Evolutionary conservation across 2,329 filamentous ascomycete genomes (phyloP).

Genomic region (Curvularia verruculosa): DNA sequence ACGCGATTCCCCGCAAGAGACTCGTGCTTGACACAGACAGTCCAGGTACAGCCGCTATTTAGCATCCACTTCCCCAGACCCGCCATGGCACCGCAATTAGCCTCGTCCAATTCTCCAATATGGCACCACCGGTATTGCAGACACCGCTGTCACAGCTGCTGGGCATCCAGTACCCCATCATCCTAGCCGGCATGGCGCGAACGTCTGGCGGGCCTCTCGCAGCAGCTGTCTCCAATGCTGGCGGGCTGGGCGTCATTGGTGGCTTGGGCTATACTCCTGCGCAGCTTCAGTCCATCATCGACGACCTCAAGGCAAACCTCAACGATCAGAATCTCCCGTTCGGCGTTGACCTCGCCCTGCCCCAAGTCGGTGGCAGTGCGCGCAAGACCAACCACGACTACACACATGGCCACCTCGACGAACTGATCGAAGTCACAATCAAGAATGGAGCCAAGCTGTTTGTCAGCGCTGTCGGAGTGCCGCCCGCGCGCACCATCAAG

Average conservation of each 20-base stretch:
- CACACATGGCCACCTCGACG: slow-evolving; percentile 84
- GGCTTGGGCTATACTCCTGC: slow-evolving; percentile 59
- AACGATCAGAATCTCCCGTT: slow-evolving; percentile 74
- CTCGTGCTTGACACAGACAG: slow-evolving; percentile 15
- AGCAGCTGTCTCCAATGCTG: slow-evolving; percentile 71
- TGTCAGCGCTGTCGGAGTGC: slow-evolving; percentile 86
- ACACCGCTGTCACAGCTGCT: slow-evolving; percentile 63
- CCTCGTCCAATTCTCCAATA: slow-evolving; percentile 21
- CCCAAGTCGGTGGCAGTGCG: slow-evolving; percentile 82
- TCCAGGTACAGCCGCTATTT: slow-evolving; percentile 30
- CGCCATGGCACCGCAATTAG: slow-evolving; percentile 17
- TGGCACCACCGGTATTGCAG: slow-evolving; percentile 43
- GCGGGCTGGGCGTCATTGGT: slow-evolving; percentile 71
- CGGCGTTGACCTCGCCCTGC: slow-evolving; percentile 88
- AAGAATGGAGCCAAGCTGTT: slow-evolving; percentile 84
- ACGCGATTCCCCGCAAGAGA: slow-evolving; percentile 26
- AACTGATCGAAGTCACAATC: slow-evolving; percentile 85
- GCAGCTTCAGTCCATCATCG: slow-evolving; percentile 79
- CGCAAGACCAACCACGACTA: slow-evolving; percentile 96
- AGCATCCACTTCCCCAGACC: slow-evolving; percentile 33
- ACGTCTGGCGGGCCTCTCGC: slow-evolving; percentile 58
- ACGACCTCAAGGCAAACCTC: slow-evolving; percentile 81
- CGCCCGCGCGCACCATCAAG: slow-evolving; percentile 74
- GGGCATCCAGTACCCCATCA: slow-evolving; percentile 83
- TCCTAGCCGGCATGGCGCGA: slow-evolving; percentile 93